Evolutionary conservation across 768 basidiomycete species (phyloP).

Genomic region (Phlegmacium glaucopus): DNA sequence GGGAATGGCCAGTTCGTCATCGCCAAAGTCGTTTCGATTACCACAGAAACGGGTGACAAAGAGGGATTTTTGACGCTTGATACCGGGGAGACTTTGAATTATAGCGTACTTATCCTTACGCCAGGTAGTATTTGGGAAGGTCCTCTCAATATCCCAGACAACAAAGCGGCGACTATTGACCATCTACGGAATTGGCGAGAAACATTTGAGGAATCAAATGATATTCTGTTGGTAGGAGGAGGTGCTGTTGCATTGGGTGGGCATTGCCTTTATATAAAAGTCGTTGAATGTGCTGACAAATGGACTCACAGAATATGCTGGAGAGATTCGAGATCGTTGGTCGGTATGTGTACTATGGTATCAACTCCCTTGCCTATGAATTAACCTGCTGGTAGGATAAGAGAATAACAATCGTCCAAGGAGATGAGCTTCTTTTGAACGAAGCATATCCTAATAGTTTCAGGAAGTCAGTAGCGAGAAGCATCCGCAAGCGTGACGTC

Average conservation of each 20-base stretch:
- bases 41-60: slow-evolving; percentile 10
- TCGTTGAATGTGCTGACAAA: neutral
- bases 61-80: slow-evolving; percentile 40
- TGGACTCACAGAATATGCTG: slow-evolving; percentile 31
- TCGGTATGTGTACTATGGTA: slow-evolving; percentile 25
- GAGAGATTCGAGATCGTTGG: slow-evolving; percentile 39
- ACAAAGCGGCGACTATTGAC: slow-evolving; percentile 19
- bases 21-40: slow-evolving; percentile 11
- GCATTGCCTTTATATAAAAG: slow-evolving; percentile 6
- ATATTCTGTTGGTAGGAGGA: slow-evolving; percentile 53
- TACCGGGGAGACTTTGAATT: slow-evolving; percentile 46
- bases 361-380: slow-evolving; percentile 13
- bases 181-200: slow-evolving; percentile 25
- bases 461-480: slow-evolving; percentile 43
- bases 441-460: slow-evolving; percentile 50
- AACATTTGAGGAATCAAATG: slow-evolving; percentile 32
- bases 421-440: slow-evolving; percentile 47
- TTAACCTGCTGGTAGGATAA: slow-evolving; percentile 30
- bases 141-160: slow-evolving; percentile 41
- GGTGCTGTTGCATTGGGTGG: slow-evolving; percentile 52
- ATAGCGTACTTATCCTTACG: slow-evolving; percentile 53
- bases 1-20: slow-evolving; percentile 13
- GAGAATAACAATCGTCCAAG: slow-evolving; percentile 60
- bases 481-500: slow-evolving; percentile 42
- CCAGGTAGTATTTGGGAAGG: slow-evolving; percentile 56